Evolutionary conservation across 352 stramenopile species (phyloP), one percentile per base, ranked within the genome.

Genomic region (Pythium folliculosum): DNA sequence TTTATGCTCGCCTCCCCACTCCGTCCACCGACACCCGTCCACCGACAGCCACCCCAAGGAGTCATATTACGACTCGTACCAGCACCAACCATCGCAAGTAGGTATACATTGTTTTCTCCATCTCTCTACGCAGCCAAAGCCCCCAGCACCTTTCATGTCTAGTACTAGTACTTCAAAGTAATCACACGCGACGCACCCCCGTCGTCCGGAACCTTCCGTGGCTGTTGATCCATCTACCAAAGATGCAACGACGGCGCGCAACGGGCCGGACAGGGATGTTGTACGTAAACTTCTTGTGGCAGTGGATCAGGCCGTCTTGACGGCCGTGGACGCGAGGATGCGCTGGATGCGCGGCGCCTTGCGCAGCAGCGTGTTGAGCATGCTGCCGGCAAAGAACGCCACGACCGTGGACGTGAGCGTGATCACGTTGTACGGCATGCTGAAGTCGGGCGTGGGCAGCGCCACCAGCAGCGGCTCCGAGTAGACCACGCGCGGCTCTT

Each of bases 391-490:
- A 48, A 92, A 89, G 72, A 95, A 96, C 52, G 83, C 86, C 16
- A 96, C 76, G 56, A 96, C 80, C n/a, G 89, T 95, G 43, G 85
- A 95, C 19, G 88, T 95, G 77, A 97, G 88, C 32, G 83, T 94
- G 66, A 97, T 97, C 14, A 97, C 88, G 55, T 96, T 96, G 75
- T 94, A 97, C 59, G 88, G 88, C 88, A 97, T 96, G 63, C 86
- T 95, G 61, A 96, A 95, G 71, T 97, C 89, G 16, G 89, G 89
- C 35, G 86, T 93, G 19, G 89, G 88, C 57, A 96, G 71, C 40
- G 79, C 77, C 22, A 97, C 82, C 0, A 96, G 77, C 59, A 97
- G 76, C 52, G 86, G 82, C 61, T 96, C 88, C 2, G 86, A 91
- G 71, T 88, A 95, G 40, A 90, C 60, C 21, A 81, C 84, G 19